A percentile compares a stretch with the other conserved stretches of the same genome.
Conservation (phyloP, 23 red algal species). For the Chondrus crispus region DNA sequence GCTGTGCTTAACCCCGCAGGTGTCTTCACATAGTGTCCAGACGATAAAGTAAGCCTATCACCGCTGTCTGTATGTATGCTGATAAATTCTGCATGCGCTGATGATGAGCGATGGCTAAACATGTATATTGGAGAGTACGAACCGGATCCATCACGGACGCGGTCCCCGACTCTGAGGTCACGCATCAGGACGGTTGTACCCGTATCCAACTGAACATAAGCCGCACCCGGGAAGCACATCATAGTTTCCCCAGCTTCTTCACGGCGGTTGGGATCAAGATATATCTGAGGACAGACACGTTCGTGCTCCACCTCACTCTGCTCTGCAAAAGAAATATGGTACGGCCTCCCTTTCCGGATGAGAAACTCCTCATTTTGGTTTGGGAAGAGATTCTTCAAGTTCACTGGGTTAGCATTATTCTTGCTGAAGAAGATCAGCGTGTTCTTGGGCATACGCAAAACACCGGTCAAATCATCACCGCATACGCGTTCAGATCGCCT, state of each 20-base stretch:
- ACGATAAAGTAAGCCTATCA: not conserved
- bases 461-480: not conserved
- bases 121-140: conserved; percentile 6
- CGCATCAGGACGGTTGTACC: conserved; percentile 6
- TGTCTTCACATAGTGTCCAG: conserved; percentile 44
- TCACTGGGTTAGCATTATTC: not conserved
- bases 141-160: conserved; percentile 17
- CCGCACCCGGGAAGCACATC: conserved; percentile 35
- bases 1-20: not conserved
- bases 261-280: not conserved
- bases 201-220: conserved; percentile 3
- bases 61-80: not conserved
- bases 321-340: not conserved
- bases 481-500: not conserved
- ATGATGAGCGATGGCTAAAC: conserved; percentile 41
- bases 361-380: not conserved
- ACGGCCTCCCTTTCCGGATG: not conserved
- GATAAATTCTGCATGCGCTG: not conserved
- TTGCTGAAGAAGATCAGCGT: not conserved
- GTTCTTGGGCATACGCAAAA: not conserved
- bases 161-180: conserved; percentile 38
- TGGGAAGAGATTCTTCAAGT: not conserved
- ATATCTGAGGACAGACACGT: not conserved
- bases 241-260: not conserved
- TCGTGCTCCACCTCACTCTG: not conserved